Conservation (phyloP, 176 grass and related monocot genomes). For the Carex myosuroides region DNA sequence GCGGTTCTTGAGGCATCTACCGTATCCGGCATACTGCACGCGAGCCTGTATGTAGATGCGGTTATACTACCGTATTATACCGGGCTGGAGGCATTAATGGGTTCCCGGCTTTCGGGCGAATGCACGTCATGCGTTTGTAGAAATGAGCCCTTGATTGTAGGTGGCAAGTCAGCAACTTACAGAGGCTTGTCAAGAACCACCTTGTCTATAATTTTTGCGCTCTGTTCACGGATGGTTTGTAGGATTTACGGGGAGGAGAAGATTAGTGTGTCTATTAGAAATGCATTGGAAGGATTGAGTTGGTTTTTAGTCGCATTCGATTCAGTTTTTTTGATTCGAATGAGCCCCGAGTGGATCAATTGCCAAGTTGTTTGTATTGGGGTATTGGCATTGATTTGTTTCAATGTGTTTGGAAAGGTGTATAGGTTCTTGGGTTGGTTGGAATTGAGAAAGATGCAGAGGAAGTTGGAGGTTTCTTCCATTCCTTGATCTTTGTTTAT, state of each 20-base stretch:
- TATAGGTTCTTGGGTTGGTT: slow-evolving; percentile 76
- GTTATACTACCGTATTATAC: slow-evolving; percentile 94
- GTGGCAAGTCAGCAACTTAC: slow-evolving; percentile 47
- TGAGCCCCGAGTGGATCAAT: slow-evolving; percentile 39
- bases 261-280: slow-evolving; percentile 51
- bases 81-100: slow-evolving; percentile 66
- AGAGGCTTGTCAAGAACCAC: slow-evolving; percentile 81
- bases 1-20: slow-evolving; percentile 92
- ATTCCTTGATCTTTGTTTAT: slow-evolving; percentile 17
- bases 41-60: slow-evolving; percentile 71
- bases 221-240: slow-evolving; percentile 89
- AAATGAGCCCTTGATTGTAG: slow-evolving; percentile 54
- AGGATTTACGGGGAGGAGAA: slow-evolving; percentile 72
- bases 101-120: slow-evolving; percentile 69
- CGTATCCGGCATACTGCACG: slow-evolving; percentile 88
- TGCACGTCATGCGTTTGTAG: slow-evolving; percentile 90
- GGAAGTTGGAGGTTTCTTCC: slow-evolving; percentile 32
- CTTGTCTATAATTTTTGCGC: slow-evolving; percentile 61
- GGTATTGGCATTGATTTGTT: slow-evolving; percentile 42
- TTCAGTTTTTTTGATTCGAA: slow-evolving; percentile 48
- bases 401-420: slow-evolving; percentile 73
- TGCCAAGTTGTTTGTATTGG: slow-evolving; percentile 38
- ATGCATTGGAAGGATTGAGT: slow-evolving; percentile 47
- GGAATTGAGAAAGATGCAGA: slow-evolving; percentile 53
- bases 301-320: slow-evolving; percentile 68